A percentile compares a stretch with the other conserved stretches of the same genome.
Conservation (phyloP, 148 eudicot species). For the Vaccinium vitisidaea region DNA sequence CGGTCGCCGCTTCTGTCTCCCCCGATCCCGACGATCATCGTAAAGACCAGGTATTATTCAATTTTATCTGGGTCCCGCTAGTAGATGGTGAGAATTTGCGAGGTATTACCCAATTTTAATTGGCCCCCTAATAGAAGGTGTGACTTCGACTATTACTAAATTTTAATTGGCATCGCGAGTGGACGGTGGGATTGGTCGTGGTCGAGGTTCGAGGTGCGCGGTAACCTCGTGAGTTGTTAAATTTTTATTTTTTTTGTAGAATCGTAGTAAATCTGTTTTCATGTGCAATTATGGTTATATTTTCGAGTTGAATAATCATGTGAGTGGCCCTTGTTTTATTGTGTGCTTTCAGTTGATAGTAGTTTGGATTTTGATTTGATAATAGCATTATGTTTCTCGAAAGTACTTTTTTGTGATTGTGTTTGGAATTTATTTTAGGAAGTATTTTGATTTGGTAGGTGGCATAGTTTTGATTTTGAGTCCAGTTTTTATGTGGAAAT, state of each 20-base stretch:
- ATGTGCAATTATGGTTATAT: neutral
- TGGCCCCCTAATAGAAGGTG: neutral
- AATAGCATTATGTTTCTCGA: neutral
- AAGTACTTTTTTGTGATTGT: neutral
- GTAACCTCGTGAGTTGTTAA: neutral
- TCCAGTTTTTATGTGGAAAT: neutral
- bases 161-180: neutral
- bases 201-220: neutral
- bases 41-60: conserved; percentile 76
- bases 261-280: neutral
- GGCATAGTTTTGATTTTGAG: neutral
- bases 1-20: conserved; percentile 77
- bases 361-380: conserved; percentile 3
- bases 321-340: neutral
- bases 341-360: neutral
- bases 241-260: neutral
- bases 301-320: neutral
- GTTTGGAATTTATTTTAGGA: neutral
- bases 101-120: neutral
- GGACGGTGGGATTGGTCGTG: neutral
- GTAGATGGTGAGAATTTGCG: neutral
- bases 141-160: neutral
- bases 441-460: neutral
- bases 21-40: conserved; percentile 50
- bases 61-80: neutral